Evolutionary conservation across 805 yeast species (phyloP).

Genomic region (Candida piceae): DNA sequence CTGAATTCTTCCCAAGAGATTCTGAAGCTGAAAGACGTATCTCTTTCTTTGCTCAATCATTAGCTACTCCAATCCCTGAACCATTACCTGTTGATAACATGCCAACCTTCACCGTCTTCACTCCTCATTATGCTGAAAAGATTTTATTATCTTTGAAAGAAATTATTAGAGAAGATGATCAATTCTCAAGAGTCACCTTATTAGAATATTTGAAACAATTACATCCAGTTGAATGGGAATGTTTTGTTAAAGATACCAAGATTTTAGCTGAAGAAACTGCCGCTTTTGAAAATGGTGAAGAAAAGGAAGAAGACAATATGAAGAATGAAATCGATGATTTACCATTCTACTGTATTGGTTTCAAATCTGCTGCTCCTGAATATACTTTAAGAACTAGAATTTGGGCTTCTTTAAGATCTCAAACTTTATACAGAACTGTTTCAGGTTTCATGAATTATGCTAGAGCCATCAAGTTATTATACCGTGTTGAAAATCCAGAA

Average conservation of each 20-base stretch:
- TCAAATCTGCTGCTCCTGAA: constrained; percentile 96
- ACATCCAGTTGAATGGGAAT: constrained; percentile 96
- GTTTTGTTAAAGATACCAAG: constrained; percentile 94
- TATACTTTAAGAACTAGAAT: constrained; percentile 93
- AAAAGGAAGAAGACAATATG: constrained; percentile 58
- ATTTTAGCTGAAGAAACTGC: constrained; percentile 93
- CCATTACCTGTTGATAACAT: constrained; percentile 98
- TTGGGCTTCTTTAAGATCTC: constrained; percentile 98
- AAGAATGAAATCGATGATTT: constrained; percentile 84
- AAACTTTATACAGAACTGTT: constrained; percentile 93
- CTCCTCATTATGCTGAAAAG: constrained; percentile 96
- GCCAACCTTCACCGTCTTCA: constrained; percentile 97
- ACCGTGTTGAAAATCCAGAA: constrained; percentile 93
- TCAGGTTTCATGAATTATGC: constrained; percentile 99
- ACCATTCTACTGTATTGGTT: constrained; percentile 95
- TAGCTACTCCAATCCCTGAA: constrained; percentile 98
- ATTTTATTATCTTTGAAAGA: constrained; percentile 89
- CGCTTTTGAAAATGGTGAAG: constrained; percentile 61
- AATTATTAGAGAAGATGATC: constrained; percentile 95
- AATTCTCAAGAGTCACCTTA: constrained; percentile 88
- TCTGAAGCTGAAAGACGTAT: constrained; percentile 99
- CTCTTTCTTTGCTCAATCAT: constrained; percentile 97
- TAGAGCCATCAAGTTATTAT: constrained; percentile 87
- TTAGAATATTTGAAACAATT: constrained; percentile 91
- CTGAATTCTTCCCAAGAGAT: constrained; percentile 95